Percentiles rank a stretch among this genome's conserved stretches.
These are phyloP conservation scores for Magnaporthiopsis poae DNA, from an alignment of 2,329 filamentous ascomycete genomes.

Conservation along the genomic window DNA sequence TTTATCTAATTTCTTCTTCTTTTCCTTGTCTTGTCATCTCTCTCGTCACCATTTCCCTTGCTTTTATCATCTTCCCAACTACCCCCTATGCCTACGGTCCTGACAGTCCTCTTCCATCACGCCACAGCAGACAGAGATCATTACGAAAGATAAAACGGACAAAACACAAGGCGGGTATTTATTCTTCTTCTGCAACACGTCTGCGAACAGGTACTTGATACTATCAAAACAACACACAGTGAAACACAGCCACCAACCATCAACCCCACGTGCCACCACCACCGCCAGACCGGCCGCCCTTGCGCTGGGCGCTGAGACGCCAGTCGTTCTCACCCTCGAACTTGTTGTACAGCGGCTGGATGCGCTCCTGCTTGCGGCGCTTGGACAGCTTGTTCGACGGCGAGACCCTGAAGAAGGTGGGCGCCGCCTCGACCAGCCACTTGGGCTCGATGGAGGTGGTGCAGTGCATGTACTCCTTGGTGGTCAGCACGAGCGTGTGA, in stretches of 20 bases:
- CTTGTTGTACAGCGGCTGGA: constrained; percentile 89
- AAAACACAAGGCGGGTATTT: background rate
- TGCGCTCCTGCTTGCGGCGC: constrained; percentile 85
- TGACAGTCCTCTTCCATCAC: too few relatives aligned
- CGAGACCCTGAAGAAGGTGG: constrained; percentile 97
- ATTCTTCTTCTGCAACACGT: background rate
- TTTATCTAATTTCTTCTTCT: too few relatives aligned
- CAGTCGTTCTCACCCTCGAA: constrained; percentile 90
- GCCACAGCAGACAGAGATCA: too few relatives aligned
- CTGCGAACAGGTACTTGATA: background rate
- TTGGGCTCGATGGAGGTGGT: constrained; percentile 91
- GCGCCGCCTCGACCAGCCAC: constrained; percentile 88
- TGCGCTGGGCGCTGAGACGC: constrained; percentile 79
- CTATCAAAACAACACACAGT: background rate
- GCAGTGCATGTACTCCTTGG: constrained; percentile 96
- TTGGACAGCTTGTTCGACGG: constrained; percentile 78
- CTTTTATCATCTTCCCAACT: too few relatives aligned
- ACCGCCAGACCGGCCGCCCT: constrained; percentile 71
- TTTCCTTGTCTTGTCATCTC: too few relatives aligned
- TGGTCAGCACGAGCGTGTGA: constrained; percentile 80
- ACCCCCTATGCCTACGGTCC: too few relatives aligned
- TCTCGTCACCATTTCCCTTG: background rate
- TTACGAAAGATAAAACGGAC: background rate
- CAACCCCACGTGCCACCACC: constrained; percentile 88
- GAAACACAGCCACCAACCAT: background rate